Evolutionary conservation across 768 basidiomycete species (phyloP).

Genomic region (Lanmaoa pseudosensibilis): DNA sequence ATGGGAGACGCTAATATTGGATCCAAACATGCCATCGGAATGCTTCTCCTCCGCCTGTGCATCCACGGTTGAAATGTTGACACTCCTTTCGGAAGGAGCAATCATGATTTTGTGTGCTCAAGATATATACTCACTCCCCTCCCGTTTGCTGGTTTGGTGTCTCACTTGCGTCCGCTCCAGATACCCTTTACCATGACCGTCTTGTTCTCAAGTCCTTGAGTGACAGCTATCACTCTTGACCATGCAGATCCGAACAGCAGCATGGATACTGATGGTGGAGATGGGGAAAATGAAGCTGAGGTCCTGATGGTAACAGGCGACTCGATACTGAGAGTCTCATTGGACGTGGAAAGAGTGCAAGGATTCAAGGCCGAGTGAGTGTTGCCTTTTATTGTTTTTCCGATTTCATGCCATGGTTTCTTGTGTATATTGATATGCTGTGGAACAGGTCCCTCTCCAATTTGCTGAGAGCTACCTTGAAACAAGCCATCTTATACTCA

Average conservation of each 20-base stretch:
- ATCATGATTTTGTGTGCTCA: conserved; percentile 64
- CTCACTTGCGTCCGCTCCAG: conserved; percentile 35
- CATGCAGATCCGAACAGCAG: conserved; percentile 14
- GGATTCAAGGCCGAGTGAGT: conserved; percentile 65
- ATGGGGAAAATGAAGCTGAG: conserved; percentile 15
- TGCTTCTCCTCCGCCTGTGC: conserved; percentile 65
- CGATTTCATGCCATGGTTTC: not conserved
- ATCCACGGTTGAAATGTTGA: conserved; percentile 64
- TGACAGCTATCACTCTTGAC: conserved; percentile 24
- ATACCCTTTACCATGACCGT: conserved; percentile 68
- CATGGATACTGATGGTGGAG: conserved; percentile 9
- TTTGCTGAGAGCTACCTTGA: conserved; percentile 77
- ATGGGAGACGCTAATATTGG: not conserved
- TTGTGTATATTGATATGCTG: not conserved
- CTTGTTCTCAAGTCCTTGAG: conserved; percentile 72
- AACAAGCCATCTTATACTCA: conserved; percentile 79
- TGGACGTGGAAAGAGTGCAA: conserved; percentile 62
- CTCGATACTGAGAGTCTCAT: conserved; percentile 63
- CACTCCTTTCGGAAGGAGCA: conserved; percentile 55
- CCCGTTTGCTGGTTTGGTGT: not conserved
- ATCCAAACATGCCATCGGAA: conserved; percentile 41
- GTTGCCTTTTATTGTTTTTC: not conserved
- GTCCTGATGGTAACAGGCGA: conserved; percentile 54
- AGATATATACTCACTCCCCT: conserved; percentile 39
- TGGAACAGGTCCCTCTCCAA: conserved; percentile 61